Evolutionary conservation across 1,139 yeast species (phyloP).

Genomic region (Pichiaceae sp.): DNA sequence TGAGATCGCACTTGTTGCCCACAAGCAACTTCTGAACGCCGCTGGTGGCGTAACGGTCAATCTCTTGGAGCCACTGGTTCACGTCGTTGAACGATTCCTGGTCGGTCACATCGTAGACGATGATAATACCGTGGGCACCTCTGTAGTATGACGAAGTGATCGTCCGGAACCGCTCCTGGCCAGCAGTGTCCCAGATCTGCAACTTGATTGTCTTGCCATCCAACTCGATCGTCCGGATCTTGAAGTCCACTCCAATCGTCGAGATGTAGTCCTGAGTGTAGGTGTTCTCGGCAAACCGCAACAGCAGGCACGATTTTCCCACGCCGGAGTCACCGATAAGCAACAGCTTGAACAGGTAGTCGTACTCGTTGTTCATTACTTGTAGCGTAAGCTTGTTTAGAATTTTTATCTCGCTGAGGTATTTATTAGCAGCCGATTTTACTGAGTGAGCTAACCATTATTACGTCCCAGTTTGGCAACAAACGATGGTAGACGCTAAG

Average conservation of each 20-base stretch:
- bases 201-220: conserved; percentile 96
- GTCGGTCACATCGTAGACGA: conserved; percentile 96
- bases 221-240: conserved; percentile 91
- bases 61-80: conserved; percentile 98
- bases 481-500: too few relatives aligned
- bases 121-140: conserved; percentile 97
- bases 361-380: conserved; percentile 89
- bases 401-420: too few relatives aligned
- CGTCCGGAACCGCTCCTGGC: conserved; percentile 96
- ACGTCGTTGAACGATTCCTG: conserved; percentile 96
- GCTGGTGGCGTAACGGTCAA: conserved; percentile 96
- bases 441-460: too few relatives aligned
- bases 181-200: conserved; percentile 99
- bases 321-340: conserved; percentile 98
- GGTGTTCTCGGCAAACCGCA: conserved; percentile 95
- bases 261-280: conserved; percentile 96
- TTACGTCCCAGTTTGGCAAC: too few relatives aligned
- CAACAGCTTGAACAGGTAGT: conserved; percentile 85
- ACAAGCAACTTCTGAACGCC: conserved; percentile 94
- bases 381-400: too few relatives aligned
- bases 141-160: conserved; percentile 96
- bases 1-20: conserved; percentile 93
- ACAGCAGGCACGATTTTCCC: conserved; percentile 89
- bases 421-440: too few relatives aligned
- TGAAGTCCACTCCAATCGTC: conserved; percentile 96